These are phyloP conservation scores for Leccinum ochraceum DNA, from an alignment of 768 basidiomycete genomes.

Conservation along the genomic window DNA sequence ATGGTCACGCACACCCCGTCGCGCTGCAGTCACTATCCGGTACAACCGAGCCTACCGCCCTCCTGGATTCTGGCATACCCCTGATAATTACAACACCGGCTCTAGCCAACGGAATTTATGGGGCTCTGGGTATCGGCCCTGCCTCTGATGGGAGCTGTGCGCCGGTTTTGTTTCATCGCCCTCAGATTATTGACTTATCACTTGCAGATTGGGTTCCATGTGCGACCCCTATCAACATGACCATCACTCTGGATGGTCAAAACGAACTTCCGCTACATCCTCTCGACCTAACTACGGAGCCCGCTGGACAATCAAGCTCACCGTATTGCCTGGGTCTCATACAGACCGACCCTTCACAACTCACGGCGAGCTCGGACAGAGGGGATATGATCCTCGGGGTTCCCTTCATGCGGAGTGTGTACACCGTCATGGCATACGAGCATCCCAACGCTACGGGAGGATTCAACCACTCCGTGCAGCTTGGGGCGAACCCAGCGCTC, in stretches of 20 bases:
- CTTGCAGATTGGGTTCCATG: conserved; percentile 73
- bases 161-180: conserved; percentile 24
- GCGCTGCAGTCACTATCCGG: conserved; percentile 44
- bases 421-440: conserved; percentile 74
- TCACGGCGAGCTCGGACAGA: conserved; percentile 39
- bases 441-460: conserved; percentile 44
- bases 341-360: conserved; percentile 50
- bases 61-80: conserved; percentile 75
- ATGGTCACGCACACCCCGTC: conserved; percentile 43
- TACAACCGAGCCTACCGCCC: conserved; percentile 53
- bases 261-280: conserved; percentile 66
- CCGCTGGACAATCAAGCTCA: conserved; percentile 42
- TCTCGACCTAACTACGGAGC: conserved; percentile 64
- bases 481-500: conserved; percentile 42
- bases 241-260: conserved; percentile 62
- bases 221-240: conserved; percentile 67
- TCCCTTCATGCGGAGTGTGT: conserved; percentile 74
- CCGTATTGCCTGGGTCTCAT: conserved; percentile 65
- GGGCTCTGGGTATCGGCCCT: conserved; percentile 64
- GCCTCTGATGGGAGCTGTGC: conserved; percentile 63
- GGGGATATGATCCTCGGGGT: conserved; percentile 80
- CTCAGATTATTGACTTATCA: conserved; percentile 7
- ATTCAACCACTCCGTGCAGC: conserved; percentile 37
- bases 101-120: conserved; percentile 78
- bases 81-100: conserved; percentile 58